These are phyloP conservation scores for Claviceps purpurea DNA, from an alignment of 2,329 filamentous ascomycete genomes.

Conservation along the genomic window DNA sequence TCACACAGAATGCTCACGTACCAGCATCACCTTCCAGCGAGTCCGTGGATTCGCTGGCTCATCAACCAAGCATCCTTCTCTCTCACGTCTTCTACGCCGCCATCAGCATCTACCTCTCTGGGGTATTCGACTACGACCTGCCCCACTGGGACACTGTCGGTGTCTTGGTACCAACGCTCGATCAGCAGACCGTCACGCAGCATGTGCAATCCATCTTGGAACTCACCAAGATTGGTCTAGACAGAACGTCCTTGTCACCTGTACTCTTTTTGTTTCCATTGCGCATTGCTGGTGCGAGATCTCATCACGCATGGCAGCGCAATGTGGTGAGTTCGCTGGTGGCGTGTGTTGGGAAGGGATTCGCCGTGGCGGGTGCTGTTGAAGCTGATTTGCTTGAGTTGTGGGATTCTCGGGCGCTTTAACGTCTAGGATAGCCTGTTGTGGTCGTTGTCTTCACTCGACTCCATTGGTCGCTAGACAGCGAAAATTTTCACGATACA, in stretches of 20 bases:
- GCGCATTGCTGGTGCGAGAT: constrained; percentile 20
- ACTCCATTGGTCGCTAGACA: neutral
- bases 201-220: constrained; percentile 12
- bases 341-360: neutral
- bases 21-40: neutral
- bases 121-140: constrained; percentile 23
- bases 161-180: neutral
- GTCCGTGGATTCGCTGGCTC: neutral
- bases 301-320: constrained; percentile 5
- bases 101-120: constrained; percentile 23
- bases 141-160: constrained; percentile 13
- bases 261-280: constrained; percentile 22
- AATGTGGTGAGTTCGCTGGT: neutral
- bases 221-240: constrained; percentile 8
- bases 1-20: neutral
- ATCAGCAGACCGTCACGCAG: neutral
- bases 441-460: neutral
- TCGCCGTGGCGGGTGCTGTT: neutral
- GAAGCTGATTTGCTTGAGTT: neutral
- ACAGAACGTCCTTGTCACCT: constrained; percentile 13
- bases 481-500: neutral
- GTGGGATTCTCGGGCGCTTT: neutral
- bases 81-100: constrained; percentile 16
- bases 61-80: constrained; percentile 10
- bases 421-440: neutral